Conservation (phyloP, 1,284 basidiomycete species). For the Filobasidium uniguttulatum region DNA sequence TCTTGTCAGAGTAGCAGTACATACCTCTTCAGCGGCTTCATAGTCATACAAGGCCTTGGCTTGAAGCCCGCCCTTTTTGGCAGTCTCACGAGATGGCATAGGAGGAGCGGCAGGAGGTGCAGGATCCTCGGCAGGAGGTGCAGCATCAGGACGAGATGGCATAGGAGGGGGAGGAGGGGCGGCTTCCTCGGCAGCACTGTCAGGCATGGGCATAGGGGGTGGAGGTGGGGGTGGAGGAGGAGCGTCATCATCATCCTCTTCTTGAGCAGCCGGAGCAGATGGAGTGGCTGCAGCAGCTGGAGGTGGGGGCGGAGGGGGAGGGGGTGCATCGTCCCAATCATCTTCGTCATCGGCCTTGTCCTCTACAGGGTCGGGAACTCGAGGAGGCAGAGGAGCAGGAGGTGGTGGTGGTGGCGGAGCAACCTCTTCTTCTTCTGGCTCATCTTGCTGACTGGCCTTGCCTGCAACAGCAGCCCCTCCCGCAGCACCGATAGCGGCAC, state of each 20-base stretch:
- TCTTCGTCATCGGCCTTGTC: constrained; percentile 25
- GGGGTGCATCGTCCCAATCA: constrained; percentile 15
- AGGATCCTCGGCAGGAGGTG: constrained; percentile 14
- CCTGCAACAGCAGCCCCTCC: no score
- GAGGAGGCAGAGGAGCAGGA: constrained; percentile 27
- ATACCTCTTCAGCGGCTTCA: constrained; percentile 40
- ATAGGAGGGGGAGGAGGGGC: constrained; percentile 12
- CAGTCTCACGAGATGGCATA: constrained; percentile 30
- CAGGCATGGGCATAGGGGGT: constrained; percentile 16
- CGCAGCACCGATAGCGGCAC: no score
- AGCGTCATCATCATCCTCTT: constrained; percentile 22
- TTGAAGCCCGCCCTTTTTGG: constrained; percentile 24
- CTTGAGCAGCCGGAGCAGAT: constrained; percentile 18
- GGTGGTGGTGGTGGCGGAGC: constrained; percentile 36
- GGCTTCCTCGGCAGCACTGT: constrained; percentile 1
- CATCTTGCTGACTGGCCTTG: constrained; percentile 24
- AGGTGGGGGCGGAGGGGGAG: constrained; percentile 15
- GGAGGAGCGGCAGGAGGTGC: constrained; percentile 34
- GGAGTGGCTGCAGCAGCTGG: constrained; percentile 11
- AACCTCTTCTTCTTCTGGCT: constrained; percentile 15
- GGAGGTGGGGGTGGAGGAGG: constrained; percentile 34
- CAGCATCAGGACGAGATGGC: constrained; percentile 5
- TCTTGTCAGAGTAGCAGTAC: not conserved
- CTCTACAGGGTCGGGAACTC: constrained; percentile 17
- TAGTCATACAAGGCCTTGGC: constrained; percentile 59